Conservation (phyloP, 2,329 filamentous ascomycete genomes). For the Colletotrichum zoysiae region DNA sequence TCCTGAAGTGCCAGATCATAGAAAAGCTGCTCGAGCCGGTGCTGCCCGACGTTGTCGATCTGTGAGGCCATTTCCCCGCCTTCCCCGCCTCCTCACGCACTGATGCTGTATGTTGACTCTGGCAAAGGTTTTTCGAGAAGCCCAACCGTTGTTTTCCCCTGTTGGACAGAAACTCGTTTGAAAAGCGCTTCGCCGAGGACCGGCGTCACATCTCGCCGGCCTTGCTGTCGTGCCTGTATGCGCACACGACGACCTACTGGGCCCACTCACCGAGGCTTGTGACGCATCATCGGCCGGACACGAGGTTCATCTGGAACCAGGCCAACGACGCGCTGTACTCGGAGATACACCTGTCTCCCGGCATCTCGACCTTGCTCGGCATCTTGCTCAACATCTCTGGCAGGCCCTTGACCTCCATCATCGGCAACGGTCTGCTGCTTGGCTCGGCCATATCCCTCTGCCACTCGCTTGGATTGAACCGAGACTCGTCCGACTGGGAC, state of each 20-base stretch:
- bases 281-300: conserved; percentile 65
- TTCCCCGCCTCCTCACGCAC: too few relatives aligned
- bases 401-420: conserved; percentile 70
- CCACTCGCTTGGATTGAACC: conserved; percentile 67
- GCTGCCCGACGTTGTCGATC: conserved; percentile 61
- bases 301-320: conserved; percentile 72
- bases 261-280: conserved; percentile 58
- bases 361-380: conserved; percentile 69
- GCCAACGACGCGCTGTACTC: conserved; percentile 71
- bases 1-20: conserved; percentile 65
- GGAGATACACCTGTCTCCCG: conserved; percentile 69
- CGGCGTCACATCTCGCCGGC: conserved; percentile 67
- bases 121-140: conserved; percentile 63
- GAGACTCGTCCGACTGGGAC: conserved; percentile 65
- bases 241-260: conserved; percentile 71
- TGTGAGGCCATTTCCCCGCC: conserved; percentile 50
- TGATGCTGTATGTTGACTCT: not conserved
- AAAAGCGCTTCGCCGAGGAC: conserved; percentile 58
- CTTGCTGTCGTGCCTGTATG: conserved; percentile 68
- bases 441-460: conserved; percentile 65
- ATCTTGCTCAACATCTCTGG: conserved; percentile 71
- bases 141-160: conserved; percentile 73
- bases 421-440: conserved; percentile 66
- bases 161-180: conserved; percentile 67
- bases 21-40: conserved; percentile 71